phyloP scores from a whole-genome alignment of 2,329 filamentous ascomycete genomes.

The Didymella exigua region DNA sequence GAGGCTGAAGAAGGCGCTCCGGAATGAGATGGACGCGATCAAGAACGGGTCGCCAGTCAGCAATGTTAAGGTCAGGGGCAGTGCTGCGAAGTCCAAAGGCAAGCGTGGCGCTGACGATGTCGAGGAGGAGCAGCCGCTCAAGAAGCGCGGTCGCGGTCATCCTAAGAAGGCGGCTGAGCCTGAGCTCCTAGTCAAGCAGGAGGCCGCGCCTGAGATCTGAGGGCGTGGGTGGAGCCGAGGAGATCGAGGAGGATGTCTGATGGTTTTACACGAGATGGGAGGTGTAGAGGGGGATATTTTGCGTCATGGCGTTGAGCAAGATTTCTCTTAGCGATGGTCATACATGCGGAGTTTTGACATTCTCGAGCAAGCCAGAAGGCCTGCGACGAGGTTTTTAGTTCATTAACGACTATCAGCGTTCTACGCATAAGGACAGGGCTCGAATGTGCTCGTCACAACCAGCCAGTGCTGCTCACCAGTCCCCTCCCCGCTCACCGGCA shows the following conservation, averaged over 20 bases:
- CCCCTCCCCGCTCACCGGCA: background rate
- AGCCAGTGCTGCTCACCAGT: background rate
- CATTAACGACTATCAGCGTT: background rate
- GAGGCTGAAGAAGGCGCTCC: conserved; percentile 15
- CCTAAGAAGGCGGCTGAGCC: conserved; percentile 8
- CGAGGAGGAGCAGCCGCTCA: conserved; percentile 1
- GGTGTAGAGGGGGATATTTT: background rate
- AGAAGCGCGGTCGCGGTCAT: conserved; percentile 12
- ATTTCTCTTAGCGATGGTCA: background rate
- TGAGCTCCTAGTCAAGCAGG: no score
- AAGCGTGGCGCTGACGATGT: conserved; percentile 29
- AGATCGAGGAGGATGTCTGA: background rate
- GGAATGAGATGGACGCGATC: conserved; percentile 1
- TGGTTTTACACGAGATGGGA: background rate
- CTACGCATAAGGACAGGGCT: background rate
- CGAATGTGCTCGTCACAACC: no score
- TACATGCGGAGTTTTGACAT: background rate
- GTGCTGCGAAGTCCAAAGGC: conserved; percentile 12
- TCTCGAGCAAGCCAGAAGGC: background rate
- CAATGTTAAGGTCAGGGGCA: conserved; percentile 13
- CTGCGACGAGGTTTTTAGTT: background rate
- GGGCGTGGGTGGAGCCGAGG: background rate
- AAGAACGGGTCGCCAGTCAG: background rate
- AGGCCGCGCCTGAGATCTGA: background rate
- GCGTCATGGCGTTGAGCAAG: background rate